These are phyloP conservation scores for Globisporangium cylindrosporum DNA, from an alignment of 352 stramenopile genomes.

Conservation along the genomic window DNA sequence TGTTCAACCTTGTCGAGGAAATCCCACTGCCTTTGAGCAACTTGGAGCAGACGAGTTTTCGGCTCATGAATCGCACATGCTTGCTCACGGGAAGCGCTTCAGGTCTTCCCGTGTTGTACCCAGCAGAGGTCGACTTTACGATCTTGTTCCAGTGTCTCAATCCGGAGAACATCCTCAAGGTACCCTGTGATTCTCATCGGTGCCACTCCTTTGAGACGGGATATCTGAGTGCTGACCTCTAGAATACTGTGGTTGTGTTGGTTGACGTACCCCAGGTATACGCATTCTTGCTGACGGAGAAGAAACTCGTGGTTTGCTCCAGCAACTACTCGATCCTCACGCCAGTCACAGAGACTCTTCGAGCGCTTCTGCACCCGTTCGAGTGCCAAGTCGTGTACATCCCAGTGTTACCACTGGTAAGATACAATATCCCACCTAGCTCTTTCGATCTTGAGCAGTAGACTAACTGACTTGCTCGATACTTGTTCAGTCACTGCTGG, in stretches of 20 bases:
- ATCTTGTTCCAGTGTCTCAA: constrained; percentile 69
- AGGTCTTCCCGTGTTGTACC: constrained; percentile 32
- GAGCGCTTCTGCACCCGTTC: constrained; percentile 59
- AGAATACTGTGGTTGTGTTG: not conserved
- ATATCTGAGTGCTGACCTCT: not conserved
- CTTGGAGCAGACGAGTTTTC: constrained; percentile 33
- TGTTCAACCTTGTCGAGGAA: constrained; percentile 54
- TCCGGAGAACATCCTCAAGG: constrained; percentile 64
- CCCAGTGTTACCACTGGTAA: constrained; percentile 59
- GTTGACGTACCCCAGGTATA: constrained; percentile 29
- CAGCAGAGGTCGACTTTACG: constrained; percentile 65
- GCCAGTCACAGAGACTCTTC: constrained; percentile 58
- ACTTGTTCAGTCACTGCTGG: constrained; percentile 41
- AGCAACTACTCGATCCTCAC: constrained; percentile 56
- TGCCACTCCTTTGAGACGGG: not conserved
- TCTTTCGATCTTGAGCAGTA: not conserved
- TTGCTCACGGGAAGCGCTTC: constrained; percentile 31
- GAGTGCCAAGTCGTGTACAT: constrained; percentile 79
- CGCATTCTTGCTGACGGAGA: constrained; percentile 57
- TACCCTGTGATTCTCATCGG: constrained; percentile 12
- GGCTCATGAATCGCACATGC: constrained; percentile 31
- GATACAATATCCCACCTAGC: not conserved
- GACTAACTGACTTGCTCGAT: not conserved
- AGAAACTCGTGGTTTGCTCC: constrained; percentile 67
- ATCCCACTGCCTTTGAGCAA: constrained; percentile 35